Evolutionary conservation across 2,329 filamentous ascomycete genomes (phyloP).

Genomic region (Penicillium italicum): DNA sequence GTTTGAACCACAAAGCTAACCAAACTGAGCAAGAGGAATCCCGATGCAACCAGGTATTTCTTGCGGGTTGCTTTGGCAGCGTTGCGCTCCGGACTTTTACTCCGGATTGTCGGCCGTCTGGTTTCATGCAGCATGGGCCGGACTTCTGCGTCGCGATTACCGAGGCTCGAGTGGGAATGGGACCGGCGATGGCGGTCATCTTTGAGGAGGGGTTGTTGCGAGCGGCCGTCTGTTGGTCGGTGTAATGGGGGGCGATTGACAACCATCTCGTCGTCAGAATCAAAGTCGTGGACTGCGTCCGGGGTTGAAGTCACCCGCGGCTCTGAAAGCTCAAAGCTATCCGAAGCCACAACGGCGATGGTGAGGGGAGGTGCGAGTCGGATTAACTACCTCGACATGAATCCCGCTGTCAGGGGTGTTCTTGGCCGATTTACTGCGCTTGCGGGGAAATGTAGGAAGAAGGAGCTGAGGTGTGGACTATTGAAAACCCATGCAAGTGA

Average conservation of each 20-base stretch:
- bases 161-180: slow-evolving; percentile 27
- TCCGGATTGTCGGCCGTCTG: slow-evolving; percentile 68
- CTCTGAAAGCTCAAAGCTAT: slow-evolving; percentile 25
- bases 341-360: slow-evolving; percentile 33
- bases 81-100: slow-evolving; percentile 66
- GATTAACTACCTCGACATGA: slow-evolving; percentile 8
- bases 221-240: slow-evolving; percentile 48
- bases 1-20: slow-evolving; percentile 91
- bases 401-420: slow-evolving; percentile 4
- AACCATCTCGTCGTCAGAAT: slow-evolving; percentile 46
- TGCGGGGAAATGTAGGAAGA: slow-evolving; percentile 8
- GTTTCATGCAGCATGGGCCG: slow-evolving; percentile 43
- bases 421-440: slow-evolving; percentile 5
- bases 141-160: slow-evolving; percentile 32
- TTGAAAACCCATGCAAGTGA: slow-evolving; percentile 9
- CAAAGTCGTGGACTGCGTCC: slow-evolving; percentile 37
- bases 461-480: not conserved
- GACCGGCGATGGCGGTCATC: slow-evolving; percentile 42
- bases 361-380: not conserved
- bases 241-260: slow-evolving; percentile 47
- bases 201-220: slow-evolving; percentile 54
- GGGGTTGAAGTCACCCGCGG: slow-evolving; percentile 27
- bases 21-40: slow-evolving; percentile 79
- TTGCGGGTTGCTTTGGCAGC: slow-evolving; percentile 65
- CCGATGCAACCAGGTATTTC: slow-evolving; percentile 81